Evolutionary conservation across 2,329 filamentous ascomycete genomes (phyloP).

Genomic region (Coleophoma crateriformis): DNA sequence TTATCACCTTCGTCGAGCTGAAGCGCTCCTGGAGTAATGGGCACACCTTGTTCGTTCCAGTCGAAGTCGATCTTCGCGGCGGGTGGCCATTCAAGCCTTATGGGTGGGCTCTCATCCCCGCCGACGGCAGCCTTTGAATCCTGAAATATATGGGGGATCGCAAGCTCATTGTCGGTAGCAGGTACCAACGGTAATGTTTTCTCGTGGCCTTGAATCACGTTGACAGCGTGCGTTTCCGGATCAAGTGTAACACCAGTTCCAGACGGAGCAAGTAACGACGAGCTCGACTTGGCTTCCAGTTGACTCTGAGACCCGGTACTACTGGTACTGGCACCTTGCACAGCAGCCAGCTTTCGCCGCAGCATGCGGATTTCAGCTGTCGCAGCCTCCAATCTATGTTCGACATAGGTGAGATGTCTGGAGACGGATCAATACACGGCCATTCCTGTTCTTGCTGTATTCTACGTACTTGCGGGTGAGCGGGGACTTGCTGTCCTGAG

Average conservation of each 20-base stretch:
- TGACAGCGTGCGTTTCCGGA: no score
- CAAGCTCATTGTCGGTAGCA: no score
- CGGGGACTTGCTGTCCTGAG: background rate
- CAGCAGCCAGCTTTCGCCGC: background rate
- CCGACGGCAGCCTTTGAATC: background rate
- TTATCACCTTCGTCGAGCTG: constrained; percentile 1
- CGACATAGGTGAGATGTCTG: background rate
- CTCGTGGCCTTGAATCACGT: no score
- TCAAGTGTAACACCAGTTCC: no score
- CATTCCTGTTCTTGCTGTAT: background rate
- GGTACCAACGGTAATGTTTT: no score
- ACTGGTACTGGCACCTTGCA: background rate
- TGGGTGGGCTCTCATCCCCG: background rate
- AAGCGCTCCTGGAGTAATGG: constrained; percentile 3
- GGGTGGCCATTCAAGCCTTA: background rate
- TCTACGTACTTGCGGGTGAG: constrained; percentile 1
- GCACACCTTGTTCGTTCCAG: background rate
- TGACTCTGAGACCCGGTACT: no score
- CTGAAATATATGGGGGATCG: background rate
- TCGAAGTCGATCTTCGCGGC: background rate
- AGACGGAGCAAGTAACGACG: no score
- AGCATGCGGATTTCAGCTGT: background rate
- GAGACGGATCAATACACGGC: background rate
- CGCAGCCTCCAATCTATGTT: background rate
- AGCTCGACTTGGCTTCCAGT: no score